Base-by-base conservation (phyloP, 805 yeast genomes). In the Torulaspora delbrueckii region DNA sequence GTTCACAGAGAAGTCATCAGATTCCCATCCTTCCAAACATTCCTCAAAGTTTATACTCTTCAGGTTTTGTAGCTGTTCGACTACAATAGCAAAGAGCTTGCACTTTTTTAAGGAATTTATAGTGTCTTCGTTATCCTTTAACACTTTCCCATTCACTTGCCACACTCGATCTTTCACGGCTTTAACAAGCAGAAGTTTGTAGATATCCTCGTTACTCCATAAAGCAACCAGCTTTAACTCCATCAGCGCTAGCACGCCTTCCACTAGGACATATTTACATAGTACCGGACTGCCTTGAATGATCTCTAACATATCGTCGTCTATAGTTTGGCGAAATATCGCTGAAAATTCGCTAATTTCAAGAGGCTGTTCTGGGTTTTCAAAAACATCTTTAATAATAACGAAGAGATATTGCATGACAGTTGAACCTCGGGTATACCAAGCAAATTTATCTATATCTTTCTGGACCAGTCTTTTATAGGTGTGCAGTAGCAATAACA, bases 401-500 rank as follows among this genome's bases (percentile, higher is more conserved):
- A 61, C 51, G 39, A 58, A 61, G 6, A 61, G 45, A 43, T 61
- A 61, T 44, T 61, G 65, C 66, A 60, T 61, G 2, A 60, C 60
- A 3, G 65, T 61, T 4, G 66, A 61, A 13, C 66, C 66, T 28
- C 47, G 46, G 9, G 62, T 55, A 37, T 60, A 60, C 66, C 66
- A 61, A 10, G 48, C 38, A 37, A 48, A 56, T 27, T 53, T 50
- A 12, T 40, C 43, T 8, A 53, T 48, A 28, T 50, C 37, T 8
- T 45, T 42, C 28, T 58, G 59, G 8, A 58, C 47, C 16, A 61
- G 45, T 28, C 66, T 54, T 37, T 55, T 52, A 34, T 50, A 52
- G 3, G 66, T 60, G 30, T 51, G 55, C 18, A 59, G 43, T 8
- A 61, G 34, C 14, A 61, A 36, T 22, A 56, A 32, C 10, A 59